These are phyloP conservation scores for Calocera cornea DNA, from an alignment of 768 basidiomycete genomes.

Conservation along the genomic window DNA sequence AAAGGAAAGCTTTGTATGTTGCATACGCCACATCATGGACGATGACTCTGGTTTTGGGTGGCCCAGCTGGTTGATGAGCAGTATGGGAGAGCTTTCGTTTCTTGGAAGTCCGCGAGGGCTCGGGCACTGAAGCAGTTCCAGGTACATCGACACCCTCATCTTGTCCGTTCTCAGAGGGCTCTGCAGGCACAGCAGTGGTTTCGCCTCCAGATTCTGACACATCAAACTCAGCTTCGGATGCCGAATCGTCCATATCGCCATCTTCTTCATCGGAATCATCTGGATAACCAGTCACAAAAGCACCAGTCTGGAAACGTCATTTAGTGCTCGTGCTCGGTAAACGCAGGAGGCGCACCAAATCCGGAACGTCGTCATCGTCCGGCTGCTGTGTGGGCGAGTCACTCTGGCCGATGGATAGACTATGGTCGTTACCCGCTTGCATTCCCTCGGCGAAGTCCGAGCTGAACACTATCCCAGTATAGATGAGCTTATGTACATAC, in stretches of 20 bases:
- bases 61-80: conserved; percentile 23
- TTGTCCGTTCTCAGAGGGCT: background rate
- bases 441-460: conserved; percentile 51
- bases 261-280: conserved; percentile 18
- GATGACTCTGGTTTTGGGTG: conserved; percentile 39
- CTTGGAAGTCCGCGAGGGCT: background rate
- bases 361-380: background rate
- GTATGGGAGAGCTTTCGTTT: background rate
- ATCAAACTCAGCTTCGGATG: background rate
- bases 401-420: background rate
- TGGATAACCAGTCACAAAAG: conserved; percentile 9
- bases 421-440: background rate
- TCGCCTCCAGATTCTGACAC: background rate
- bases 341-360: background rate
- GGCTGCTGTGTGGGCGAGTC: background rate
- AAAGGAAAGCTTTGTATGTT: conserved; percentile 54
- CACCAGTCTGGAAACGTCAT: background rate
- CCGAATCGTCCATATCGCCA: conserved; percentile 6
- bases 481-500: conserved; percentile 1
- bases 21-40: conserved; percentile 46
- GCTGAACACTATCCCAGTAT: conserved; percentile 43
- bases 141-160: background rate
- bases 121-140: background rate
- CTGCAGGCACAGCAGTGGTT: background rate
- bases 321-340: background rate